Conservation (phyloP, 805 yeast species). For the Barnettozyma botsteinii region DNA sequence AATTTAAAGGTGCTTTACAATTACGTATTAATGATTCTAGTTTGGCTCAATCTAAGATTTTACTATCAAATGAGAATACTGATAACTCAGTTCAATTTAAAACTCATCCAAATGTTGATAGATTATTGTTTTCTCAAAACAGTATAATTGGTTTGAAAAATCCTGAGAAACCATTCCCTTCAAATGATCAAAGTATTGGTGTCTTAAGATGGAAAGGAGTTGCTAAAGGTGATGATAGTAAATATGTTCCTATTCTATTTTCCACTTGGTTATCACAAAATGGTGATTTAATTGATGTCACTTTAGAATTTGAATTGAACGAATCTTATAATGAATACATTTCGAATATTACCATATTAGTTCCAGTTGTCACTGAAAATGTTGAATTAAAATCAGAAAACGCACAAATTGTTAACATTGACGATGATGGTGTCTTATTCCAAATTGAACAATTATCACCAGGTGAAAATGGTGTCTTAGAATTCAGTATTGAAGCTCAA, state of each 20-base stretch:
- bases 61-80: constrained; percentile 45
- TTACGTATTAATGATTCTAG: constrained; percentile 77
- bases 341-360: constrained; percentile 47
- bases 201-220: constrained; percentile 88
- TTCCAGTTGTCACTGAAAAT: constrained; percentile 62
- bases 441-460: constrained; percentile 49
- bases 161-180: constrained; percentile 74
- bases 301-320: constrained; percentile 81
- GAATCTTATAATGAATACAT: constrained; percentile 40
- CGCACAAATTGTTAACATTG: constrained; percentile 49
- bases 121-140: constrained; percentile 51
- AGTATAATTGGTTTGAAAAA: constrained; percentile 71
- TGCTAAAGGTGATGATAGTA: constrained; percentile 53
- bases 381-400: constrained; percentile 47
- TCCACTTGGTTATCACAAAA: constrained; percentile 81
- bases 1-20: constrained; percentile 87
- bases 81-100: constrained; percentile 62
- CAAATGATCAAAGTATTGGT: constrained; percentile 84
- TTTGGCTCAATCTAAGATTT: constrained; percentile 59
- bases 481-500: constrained; percentile 60
- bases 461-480: constrained; percentile 66
- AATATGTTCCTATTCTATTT: constrained; percentile 58
- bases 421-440: constrained; percentile 69
- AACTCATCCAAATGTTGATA: constrained; percentile 96
- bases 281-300: constrained; percentile 60